Base-by-base conservation (phyloP, 345 rosid species). In the Salix caprea region DNA sequence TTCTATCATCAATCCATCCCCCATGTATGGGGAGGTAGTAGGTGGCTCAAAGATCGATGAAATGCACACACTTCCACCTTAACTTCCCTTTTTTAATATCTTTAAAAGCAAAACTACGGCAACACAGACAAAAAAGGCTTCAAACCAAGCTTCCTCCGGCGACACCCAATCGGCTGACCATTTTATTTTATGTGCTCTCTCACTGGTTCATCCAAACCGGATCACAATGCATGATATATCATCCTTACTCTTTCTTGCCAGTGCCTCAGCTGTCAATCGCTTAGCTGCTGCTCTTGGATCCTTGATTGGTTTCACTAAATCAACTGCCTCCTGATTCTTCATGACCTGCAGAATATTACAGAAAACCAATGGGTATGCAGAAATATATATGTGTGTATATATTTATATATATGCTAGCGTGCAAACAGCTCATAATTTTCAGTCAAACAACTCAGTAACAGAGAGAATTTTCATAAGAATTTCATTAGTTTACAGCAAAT, bases 191-290 rank as follows among this genome's bases (percentile, higher is more conserved):
- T 14, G 70, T 36, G 58, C 54, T 58, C 19, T 67, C 72, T 44
- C 21, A 3, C 39, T 28, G 32, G 44, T 54, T 85, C 74, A 83
- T 15, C 91, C 89, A 61, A 88, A 88, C 34, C 91, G 88, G 70
- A 88, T 88, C 46, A 88, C 91, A 37, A 88, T 88, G 82, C 91
- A 88, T 42, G 91, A 86, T 81, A 82, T 85, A 39, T 85, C 88
- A 69, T 85, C 88, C 79, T 86, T 86, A 65, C 91, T 88, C 81
- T 88, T 88, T 85, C 88, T 86, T 21, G 89, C 82, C 78, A 88
- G 82, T 36, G 91, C 91, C 82, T 86, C 89, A 0, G 74, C 73
- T 16, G 89, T 83, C 75, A 88, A 82, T 24, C 88, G 88, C 85
- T 86, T 88, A 0, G 91, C 91, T 70, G 91, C 91, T 11, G 82